Conservation (phyloP, 2,329 filamentous ascomycete species). For the Aspergillus fructus region DNA sequence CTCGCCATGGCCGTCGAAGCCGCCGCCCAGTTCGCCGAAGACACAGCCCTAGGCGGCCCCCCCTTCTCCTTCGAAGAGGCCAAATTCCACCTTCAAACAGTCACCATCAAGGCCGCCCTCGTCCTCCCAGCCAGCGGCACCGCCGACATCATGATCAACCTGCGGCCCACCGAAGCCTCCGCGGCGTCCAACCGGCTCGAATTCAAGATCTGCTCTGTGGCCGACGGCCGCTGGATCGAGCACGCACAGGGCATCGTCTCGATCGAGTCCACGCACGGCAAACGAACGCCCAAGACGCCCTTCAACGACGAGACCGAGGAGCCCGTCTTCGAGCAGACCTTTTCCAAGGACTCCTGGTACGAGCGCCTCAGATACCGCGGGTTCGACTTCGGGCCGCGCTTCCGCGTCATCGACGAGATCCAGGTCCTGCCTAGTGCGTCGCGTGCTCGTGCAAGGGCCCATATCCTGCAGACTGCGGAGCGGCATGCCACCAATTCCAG, state of each 20-base stretch:
- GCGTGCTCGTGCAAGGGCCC: background rate
- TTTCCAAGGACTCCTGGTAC: background rate
- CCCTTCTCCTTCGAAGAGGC: background rate
- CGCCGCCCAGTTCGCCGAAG: background rate
- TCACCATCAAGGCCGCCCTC: background rate
- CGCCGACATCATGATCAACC: background rate
- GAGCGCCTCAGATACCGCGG: background rate
- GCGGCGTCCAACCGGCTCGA: background rate
- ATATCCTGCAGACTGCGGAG: background rate
- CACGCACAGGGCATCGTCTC: background rate
- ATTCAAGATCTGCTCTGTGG: background rate
- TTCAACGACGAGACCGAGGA: background rate
- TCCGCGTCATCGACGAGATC: background rate
- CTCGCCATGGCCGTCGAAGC: background rate
- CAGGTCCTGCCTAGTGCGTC: background rate
- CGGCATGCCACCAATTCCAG: background rate
- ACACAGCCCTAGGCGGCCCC: background rate
- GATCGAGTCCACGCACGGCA: background rate
- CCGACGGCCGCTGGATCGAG: background rate
- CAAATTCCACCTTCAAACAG: background rate
- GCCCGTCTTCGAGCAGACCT: background rate
- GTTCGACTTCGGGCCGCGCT: background rate
- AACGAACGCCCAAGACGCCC: background rate
- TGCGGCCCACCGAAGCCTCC: background rate
- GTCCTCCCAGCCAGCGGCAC: background rate